Conservation (phyloP, 140 eudicot genomes). For the Erigeron philadelphicus region DNA sequence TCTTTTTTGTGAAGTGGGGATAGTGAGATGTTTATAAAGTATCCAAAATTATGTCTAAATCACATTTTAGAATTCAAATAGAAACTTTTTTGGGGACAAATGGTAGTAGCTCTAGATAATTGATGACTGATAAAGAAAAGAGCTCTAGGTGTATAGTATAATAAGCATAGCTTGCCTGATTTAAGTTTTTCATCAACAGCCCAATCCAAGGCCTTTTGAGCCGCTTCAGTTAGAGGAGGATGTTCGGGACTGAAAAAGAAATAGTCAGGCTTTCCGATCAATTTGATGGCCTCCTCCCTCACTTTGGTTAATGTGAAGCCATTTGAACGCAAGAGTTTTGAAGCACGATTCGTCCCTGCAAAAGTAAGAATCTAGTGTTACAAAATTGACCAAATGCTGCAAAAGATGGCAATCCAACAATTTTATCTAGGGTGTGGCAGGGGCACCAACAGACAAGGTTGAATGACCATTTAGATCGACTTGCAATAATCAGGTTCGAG, state of each 20-base stretch:
- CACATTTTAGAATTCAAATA: background rate
- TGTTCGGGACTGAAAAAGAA: constrained; percentile 52
- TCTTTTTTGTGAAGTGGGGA: background rate
- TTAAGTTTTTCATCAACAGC: constrained; percentile 69
- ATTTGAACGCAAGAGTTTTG: constrained; percentile 59
- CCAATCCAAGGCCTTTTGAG: constrained; percentile 80
- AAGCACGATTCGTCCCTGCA: constrained; percentile 69
- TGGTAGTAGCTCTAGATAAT: background rate
- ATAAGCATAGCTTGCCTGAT: constrained; percentile 42
- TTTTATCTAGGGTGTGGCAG: background rate
- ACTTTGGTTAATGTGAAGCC: constrained; percentile 70
- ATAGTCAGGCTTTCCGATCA: constrained; percentile 49
- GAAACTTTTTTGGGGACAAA: background rate
- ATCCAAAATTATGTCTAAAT: background rate
- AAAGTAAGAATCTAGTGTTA: background rate
- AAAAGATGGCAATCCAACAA: background rate
- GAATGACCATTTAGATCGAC: background rate
- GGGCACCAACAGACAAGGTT: background rate
- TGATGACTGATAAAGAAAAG: background rate
- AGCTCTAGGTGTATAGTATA: background rate
- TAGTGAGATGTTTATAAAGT: background rate
- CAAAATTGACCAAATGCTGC: background rate
- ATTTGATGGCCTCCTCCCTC: constrained; percentile 60
- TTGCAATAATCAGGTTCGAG: background rate
- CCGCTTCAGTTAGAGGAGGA: constrained; percentile 73